Percentiles rank a stretch among this genome's conserved stretches.
Conservation (phyloP, 2,329 filamentous ascomycete species). For the Botrytis deweyae region DNA sequence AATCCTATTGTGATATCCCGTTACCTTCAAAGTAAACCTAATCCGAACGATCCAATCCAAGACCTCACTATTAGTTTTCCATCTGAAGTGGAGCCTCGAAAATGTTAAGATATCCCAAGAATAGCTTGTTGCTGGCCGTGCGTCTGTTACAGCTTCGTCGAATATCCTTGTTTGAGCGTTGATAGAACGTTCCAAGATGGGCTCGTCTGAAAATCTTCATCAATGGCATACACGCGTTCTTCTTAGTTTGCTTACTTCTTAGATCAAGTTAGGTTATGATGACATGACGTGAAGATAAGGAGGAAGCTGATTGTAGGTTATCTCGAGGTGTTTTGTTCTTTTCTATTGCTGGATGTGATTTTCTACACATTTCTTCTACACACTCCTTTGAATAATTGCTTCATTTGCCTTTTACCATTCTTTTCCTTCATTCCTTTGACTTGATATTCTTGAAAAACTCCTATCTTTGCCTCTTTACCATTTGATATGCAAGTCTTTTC, state of each 20-base stretch:
- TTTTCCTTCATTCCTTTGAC: neutral
- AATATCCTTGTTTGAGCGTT: neutral
- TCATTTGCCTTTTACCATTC: neutral
- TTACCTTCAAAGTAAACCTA: neutral
- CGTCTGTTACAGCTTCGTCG: neutral
- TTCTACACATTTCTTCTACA: neutral
- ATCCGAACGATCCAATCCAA: neutral
- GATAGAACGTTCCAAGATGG: neutral
- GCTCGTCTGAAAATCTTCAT: neutral
- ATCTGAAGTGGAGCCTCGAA: neutral
- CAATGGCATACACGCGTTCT: constrained; percentile 2
- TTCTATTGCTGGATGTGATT: neutral
- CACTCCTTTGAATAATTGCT: neutral
- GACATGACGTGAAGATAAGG: constrained; percentile 8
- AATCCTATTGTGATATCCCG: neutral
- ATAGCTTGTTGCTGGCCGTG: neutral
- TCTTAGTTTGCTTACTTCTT: neutral
- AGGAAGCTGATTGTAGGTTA: neutral
- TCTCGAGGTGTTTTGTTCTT: neutral
- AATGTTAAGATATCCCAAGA: neutral
- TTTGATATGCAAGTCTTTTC: neutral
- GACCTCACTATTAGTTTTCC: neutral
- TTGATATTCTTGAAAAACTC: neutral
- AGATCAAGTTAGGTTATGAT: neutral
- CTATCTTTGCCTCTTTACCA: neutral